These are phyloP conservation scores for Eucalyptus paniculata DNA, from an alignment of 345 rosid species.

Conservation along the genomic window DNA sequence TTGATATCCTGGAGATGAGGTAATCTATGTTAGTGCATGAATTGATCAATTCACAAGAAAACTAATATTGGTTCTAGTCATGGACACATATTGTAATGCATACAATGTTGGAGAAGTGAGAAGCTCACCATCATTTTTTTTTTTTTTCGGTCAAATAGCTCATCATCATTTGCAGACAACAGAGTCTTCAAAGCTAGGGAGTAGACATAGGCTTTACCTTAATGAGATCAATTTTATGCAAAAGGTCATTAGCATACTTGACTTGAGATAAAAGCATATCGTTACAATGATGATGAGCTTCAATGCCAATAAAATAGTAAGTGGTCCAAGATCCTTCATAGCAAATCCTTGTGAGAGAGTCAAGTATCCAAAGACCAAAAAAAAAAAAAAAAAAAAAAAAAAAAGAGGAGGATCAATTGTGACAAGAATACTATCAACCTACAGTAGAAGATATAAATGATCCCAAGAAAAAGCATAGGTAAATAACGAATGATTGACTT, in stretches of 20 bases:
- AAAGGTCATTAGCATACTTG: background rate
- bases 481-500: background rate
- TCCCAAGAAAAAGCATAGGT: background rate
- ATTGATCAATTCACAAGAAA: background rate
- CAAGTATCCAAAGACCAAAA: background rate
- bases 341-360: background rate
- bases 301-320: background rate
- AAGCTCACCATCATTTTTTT: background rate
- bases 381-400: too few species aligned
- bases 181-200: background rate
- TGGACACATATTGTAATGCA: background rate
- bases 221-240: background rate
- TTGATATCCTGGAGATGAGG: accelerated
- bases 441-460: background rate
- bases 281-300: background rate
- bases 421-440: background rate
- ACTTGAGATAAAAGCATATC: background rate
- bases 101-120: background rate
- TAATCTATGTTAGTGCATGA: background rate
- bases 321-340: background rate
- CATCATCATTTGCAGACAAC: too few species aligned
- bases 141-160: too few species aligned
- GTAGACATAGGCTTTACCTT: background rate
- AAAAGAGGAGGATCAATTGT: background rate
- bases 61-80: background rate